A percentile compares a stretch with the other conserved stretches of the same genome.
These are phyloP conservation scores for Gnetum montanum DNA, from an alignment of 75 land plant species.

Conservation along the genomic window DNA sequence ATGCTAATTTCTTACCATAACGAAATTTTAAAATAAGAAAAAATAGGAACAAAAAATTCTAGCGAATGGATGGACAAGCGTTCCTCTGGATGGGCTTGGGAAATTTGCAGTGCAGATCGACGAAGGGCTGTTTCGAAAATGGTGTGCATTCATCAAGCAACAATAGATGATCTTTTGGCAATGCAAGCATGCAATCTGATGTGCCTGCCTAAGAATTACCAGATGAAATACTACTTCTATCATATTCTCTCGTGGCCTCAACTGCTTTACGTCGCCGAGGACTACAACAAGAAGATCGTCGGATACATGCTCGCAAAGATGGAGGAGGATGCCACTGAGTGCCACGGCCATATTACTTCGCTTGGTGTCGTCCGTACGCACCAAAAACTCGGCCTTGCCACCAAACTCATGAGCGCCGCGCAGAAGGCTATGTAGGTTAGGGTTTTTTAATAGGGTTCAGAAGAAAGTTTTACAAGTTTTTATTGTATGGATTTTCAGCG, in stretches of 20 bases:
- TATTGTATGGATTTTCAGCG: too few relatives aligned
- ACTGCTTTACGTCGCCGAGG: conserved; percentile 96
- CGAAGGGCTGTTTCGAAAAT: conserved; percentile 8
- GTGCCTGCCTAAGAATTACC: conserved; percentile 95
- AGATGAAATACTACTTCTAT: conserved; percentile 97
- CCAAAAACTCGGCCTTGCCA: conserved; percentile 87
- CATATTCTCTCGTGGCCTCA: conserved; percentile 99
- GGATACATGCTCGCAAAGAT: conserved; percentile 96
- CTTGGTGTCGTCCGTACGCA: conserved; percentile 90
- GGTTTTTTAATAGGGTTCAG: too few relatives aligned
- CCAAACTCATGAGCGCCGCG: conserved; percentile 95
- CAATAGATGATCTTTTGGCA: conserved; percentile 84
- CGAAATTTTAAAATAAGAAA: too few relatives aligned
- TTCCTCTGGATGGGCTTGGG: not conserved
- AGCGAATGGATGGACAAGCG: too few relatives aligned
- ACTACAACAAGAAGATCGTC: conserved; percentile 82
- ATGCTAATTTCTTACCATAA: too few relatives aligned
- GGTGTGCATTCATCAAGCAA: conserved; percentile 95
- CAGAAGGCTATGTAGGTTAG: conserved; percentile 95
- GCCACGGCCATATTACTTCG: conserved; percentile 96
- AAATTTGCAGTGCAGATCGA: not conserved
- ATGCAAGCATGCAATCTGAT: conserved; percentile 94
- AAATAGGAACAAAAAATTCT: too few relatives aligned
- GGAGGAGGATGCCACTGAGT: conserved; percentile 86
- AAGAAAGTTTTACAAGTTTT: too few relatives aligned